Evolutionary conservation across 2,329 filamentous ascomycete species (phyloP).

Genomic region (Nigrospora oryzae): DNA sequence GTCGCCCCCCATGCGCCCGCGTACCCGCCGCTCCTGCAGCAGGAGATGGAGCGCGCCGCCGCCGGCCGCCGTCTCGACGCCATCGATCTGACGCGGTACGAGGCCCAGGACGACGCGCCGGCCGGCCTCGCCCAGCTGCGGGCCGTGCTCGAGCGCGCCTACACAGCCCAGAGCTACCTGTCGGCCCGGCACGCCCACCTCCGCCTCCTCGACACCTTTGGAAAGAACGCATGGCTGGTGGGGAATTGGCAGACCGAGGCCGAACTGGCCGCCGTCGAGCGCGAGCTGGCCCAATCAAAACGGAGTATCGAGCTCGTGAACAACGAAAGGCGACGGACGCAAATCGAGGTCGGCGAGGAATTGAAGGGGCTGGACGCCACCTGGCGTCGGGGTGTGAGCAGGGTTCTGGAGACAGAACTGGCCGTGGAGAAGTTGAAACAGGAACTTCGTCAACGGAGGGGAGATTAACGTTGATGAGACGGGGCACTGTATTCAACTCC

Average conservation of each 20-base stretch:
- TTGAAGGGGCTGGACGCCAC: conserved; percentile 64
- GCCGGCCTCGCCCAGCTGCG: conserved; percentile 39
- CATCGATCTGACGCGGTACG: conserved; percentile 76
- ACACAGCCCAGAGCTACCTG: conserved; percentile 44
- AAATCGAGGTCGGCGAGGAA: conserved; percentile 67
- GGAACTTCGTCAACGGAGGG: conserved; percentile 58
- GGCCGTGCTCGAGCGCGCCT: conserved; percentile 49
- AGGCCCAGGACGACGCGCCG: conserved; percentile 55
- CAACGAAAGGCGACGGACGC: conserved; percentile 56
- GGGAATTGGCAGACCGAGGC: conserved; percentile 74
- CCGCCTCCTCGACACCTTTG: conserved; percentile 67
- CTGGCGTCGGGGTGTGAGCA: conserved; percentile 72
- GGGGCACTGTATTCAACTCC: too few relatives aligned
- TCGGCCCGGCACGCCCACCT: conserved; percentile 47
- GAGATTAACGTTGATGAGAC: conserved; percentile 13
- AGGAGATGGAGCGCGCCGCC: conserved; percentile 62
- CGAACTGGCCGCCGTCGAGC: conserved; percentile 60
- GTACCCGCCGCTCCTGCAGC: conserved; percentile 58
- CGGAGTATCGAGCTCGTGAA: conserved; percentile 68
- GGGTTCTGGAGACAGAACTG: conserved; percentile 78
- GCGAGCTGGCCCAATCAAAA: conserved; percentile 61
- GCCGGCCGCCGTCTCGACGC: conserved; percentile 49
- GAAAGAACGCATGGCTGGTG: conserved; percentile 87
- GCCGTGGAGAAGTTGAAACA: conserved; percentile 65
- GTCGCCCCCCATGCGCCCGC: conserved; percentile 33